Evolutionary conservation across 768 basidiomycete species (phyloP), one percentile per base, ranked within the genome.

Genomic region (Macrocybe gigantea): DNA sequence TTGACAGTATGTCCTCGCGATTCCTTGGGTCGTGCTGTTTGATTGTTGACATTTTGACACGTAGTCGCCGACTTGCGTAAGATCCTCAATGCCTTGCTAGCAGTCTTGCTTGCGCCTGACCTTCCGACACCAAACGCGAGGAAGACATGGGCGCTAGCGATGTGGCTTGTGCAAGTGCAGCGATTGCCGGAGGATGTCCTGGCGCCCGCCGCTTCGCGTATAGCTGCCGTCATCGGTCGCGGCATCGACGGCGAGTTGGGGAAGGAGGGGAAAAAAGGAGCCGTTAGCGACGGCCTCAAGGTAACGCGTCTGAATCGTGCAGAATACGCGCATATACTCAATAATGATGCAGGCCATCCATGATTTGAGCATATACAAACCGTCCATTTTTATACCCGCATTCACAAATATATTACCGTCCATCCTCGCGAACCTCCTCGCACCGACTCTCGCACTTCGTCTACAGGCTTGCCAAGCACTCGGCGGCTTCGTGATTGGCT

Each of bases 181-280:
- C 80, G 85, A 6, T 72, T 92, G 7, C 83, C 89, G 14, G 64
- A 69, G 13, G 64, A 68, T 0, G 74, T 91, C 14, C 70, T 92
- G 10, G 56, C 66, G 7, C 83, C 83, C 5, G 78, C 84, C 5
- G 76, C 73, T 6, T 78, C 82, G 54, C 75, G 83, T 22, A 88
- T 93, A 33, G 75, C 83, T 1, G 80, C 79, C 49, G 85, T 86
- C 2, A 60, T 92, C 13, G 75, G 80, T 44, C 81, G 89, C 38
- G 90, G 84, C 22, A 76, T 93, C 49, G 85, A 87, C 47, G 90
- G 90, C 6, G 85, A 91, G 52, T 76, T 92, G 10, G 90, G 90
- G 5, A 88, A 88, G 60, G 90, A 93, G 61, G 90, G 90, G 7
- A 92, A 92, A 70, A 91, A 89, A 57, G 90, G 90, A 0, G 80